A percentile compares a stretch with the other conserved stretches of the same genome.
Evolutionary conservation across 306 rosid species (phyloP).

Genomic region (Hippophae tibetana): DNA sequence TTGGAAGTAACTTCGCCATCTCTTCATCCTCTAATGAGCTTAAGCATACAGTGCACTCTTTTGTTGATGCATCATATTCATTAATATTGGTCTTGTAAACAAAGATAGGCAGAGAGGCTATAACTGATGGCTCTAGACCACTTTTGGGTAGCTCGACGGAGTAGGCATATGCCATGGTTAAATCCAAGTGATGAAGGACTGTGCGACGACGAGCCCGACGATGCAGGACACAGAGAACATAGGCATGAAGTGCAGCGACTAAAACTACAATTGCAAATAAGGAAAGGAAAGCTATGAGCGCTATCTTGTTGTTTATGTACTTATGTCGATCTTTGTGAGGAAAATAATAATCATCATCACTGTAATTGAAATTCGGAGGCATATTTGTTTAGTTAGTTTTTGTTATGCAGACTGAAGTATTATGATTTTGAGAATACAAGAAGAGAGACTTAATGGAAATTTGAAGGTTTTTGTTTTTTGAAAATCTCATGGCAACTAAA

Average conservation of each 20-base stretch:
- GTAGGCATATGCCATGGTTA: slow-evolving; percentile 20
- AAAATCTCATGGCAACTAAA: too few species aligned
- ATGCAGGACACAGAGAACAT: slow-evolving; percentile 46
- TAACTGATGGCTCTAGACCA: slow-evolving; percentile 35
- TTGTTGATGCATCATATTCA: background rate
- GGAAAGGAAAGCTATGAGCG: slow-evolving; percentile 47
- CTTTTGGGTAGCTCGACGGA: slow-evolving; percentile 16
- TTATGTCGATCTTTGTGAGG: background rate
- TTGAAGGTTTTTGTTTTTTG: too few species aligned
- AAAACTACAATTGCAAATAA: slow-evolving; percentile 40
- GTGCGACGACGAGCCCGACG: slow-evolving; percentile 59
- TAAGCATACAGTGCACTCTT: slow-evolving; percentile 54
- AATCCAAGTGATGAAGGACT: slow-evolving; percentile 32
- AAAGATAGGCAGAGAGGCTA: slow-evolving; percentile 38
- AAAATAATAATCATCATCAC: background rate
- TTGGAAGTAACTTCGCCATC: slow-evolving; percentile 36
- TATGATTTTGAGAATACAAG: too few species aligned
- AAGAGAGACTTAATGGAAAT: too few species aligned
- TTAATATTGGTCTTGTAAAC: slow-evolving; percentile 8
- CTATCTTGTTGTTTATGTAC: slow-evolving; percentile 41
- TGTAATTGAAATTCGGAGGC: background rate
- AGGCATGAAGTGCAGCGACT: slow-evolving; percentile 62
- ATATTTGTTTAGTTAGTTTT: too few species aligned
- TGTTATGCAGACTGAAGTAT: too few species aligned
- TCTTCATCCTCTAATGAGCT: slow-evolving; percentile 36